A percentile compares a stretch with the other conserved stretches of the same genome.
phyloP scores from a whole-genome alignment of 306 rosid species.

The Cucurbita moschata region DNA sequence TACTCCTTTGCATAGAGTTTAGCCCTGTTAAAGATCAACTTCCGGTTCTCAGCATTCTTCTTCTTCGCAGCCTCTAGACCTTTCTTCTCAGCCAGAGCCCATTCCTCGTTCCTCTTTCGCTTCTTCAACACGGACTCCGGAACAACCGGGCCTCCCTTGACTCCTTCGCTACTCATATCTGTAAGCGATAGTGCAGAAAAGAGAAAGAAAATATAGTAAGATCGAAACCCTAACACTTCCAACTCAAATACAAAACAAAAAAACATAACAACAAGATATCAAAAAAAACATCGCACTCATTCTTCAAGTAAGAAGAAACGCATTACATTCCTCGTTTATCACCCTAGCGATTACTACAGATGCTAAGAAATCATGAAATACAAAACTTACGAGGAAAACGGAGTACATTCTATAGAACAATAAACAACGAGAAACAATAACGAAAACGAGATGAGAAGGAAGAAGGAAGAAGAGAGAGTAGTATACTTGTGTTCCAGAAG shows the following conservation, averaged over 20 bases:
- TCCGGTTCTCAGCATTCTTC: slow-evolving; percentile 52
- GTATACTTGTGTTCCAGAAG: neutral
- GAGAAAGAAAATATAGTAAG: neutral
- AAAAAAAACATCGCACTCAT: neutral
- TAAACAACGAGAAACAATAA: neutral
- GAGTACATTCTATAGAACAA: neutral
- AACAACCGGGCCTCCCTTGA: slow-evolving; percentile 24
- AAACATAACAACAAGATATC: no score
- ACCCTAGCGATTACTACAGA: neutral
- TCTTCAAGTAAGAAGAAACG: neutral
- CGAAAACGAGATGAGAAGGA: neutral
- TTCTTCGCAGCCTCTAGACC: slow-evolving; percentile 38
- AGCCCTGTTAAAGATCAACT: slow-evolving; percentile 52
- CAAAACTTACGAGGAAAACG: neutral
- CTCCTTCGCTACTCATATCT: slow-evolving; percentile 52
- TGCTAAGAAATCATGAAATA: neutral
- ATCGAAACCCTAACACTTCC: neutral
- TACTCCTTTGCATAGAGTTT: slow-evolving; percentile 52
- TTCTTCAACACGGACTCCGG: slow-evolving; percentile 79
- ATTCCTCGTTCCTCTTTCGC: slow-evolving; percentile 61
- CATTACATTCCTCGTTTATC: neutral
- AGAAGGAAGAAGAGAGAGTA: neutral
- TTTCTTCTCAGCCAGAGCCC: slow-evolving; percentile 56
- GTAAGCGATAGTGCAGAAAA: neutral
- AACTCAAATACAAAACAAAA: neutral